phyloP scores from a whole-genome alignment of 2,329 filamentous ascomycete genomes.

The Paracoccidioides brasiliensis region DNA sequence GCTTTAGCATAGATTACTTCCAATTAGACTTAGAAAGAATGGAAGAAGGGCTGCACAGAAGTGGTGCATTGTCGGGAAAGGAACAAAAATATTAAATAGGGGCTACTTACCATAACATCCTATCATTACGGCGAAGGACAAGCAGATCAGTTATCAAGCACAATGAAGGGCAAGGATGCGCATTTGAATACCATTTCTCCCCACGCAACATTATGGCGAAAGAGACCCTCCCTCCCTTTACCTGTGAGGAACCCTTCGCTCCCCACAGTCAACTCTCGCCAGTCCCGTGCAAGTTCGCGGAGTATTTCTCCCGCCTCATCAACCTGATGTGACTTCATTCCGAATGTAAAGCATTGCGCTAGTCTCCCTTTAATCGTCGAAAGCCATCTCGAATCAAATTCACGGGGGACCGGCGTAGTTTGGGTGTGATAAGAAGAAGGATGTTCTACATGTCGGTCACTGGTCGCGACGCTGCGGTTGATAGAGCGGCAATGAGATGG shows the following conservation, averaged over 20 bases:
- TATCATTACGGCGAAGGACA: constrained; percentile 13
- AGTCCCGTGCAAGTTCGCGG: constrained; percentile 48
- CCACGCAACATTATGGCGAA: constrained; percentile 59
- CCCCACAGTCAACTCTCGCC: constrained; percentile 59
- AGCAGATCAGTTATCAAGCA: constrained; percentile 12
- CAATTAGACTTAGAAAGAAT: background rate
- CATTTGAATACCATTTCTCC: constrained; percentile 59
- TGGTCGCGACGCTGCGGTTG: constrained; percentile 5
- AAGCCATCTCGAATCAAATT: constrained; percentile 51
- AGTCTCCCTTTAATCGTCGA: constrained; percentile 53
- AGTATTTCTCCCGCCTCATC: constrained; percentile 47
- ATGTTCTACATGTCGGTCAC: constrained; percentile 8
- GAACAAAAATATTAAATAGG: background rate
- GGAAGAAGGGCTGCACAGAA: background rate
- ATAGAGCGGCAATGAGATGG: background rate
- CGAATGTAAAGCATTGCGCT: constrained; percentile 64
- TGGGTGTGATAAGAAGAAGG: constrained; percentile 5
- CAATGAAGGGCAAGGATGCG: background rate
- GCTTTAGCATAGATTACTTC: background rate
- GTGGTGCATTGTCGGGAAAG: background rate
- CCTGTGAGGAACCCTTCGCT: constrained; percentile 62
- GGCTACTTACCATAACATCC: constrained; percentile 35
- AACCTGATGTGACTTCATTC: constrained; percentile 47
- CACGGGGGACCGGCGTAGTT: constrained; percentile 9
- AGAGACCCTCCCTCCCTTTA: constrained; percentile 48